Percentiles rank a stretch among this genome's conserved stretches.
phyloP scores from a whole-genome alignment of 2,329 filamentous ascomycete genomes.

The Plenodomus tracheiphilus region DNA sequence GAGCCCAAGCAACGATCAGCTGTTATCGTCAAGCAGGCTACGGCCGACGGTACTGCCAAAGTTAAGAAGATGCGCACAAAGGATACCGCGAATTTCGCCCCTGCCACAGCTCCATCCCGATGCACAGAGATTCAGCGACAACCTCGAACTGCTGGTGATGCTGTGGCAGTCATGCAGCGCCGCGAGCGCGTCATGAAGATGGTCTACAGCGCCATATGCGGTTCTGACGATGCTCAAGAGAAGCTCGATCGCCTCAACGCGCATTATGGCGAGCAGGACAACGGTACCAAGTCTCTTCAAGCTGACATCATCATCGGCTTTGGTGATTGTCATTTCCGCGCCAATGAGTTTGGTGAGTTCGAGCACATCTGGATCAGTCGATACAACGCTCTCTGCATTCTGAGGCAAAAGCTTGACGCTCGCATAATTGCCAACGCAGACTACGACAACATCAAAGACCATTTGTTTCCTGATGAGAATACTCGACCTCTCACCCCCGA shows the following conservation, averaged over 20 bases:
- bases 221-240: background rate
- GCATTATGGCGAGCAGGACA: background rate
- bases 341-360: background rate
- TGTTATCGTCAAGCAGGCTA: too few species aligned
- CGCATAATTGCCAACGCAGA: conserved; percentile 9
- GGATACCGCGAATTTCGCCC: background rate
- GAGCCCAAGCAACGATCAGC: background rate
- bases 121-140: too few species aligned
- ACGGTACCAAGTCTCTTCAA: background rate
- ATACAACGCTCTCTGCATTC: conserved; percentile 4
- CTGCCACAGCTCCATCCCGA: background rate
- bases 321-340: background rate
- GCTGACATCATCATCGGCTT: background rate
- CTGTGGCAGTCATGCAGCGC: background rate
- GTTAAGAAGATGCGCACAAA: background rate
- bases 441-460: conserved; percentile 7
- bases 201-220: background rate
- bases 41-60: background rate
- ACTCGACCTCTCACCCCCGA: conserved; percentile 5
- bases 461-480: conserved; percentile 10
- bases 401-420: conserved; percentile 3
- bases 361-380: conserved; percentile 13
- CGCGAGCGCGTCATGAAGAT: background rate
- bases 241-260: background rate
- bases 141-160: background rate